Percentiles rank a stretch among this genome's conserved stretches.
Evolutionary conservation across 129 eudicot genomes (phyloP).

Genomic region (Arctium lappa): DNA sequence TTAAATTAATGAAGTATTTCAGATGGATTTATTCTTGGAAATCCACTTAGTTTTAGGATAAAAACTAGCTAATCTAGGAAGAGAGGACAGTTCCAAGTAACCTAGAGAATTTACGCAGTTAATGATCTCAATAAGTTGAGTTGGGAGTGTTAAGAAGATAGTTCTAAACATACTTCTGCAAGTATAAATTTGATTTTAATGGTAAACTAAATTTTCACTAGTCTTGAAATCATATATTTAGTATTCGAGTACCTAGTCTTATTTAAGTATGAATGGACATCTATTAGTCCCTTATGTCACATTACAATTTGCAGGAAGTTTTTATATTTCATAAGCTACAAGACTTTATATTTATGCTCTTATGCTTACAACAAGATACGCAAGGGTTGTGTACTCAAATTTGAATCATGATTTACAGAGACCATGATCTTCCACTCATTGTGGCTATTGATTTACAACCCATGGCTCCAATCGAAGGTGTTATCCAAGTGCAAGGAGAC

Average conservation of each 20-base stretch:
- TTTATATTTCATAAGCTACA: background rate
- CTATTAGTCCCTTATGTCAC: background rate
- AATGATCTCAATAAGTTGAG: no score
- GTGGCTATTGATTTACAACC: conserved; percentile 99
- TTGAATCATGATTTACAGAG: conserved; percentile 45
- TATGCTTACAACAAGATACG: background rate
- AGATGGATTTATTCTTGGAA: no score
- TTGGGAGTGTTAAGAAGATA: no score
- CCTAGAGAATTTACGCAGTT: no score
- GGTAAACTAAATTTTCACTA: background rate
- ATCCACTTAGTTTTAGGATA: no score
- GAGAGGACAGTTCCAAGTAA: no score
- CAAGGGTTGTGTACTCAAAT: background rate
- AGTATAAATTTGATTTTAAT: no score
- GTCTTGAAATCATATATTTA: no score
- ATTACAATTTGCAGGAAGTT: background rate
- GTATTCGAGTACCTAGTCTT: background rate
- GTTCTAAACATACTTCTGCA: no score
- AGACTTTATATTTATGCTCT: background rate
- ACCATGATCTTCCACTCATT: conserved; percentile 74
- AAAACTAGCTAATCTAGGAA: no score
- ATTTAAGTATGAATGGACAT: no score
- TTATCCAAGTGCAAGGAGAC: conserved; percentile 98
- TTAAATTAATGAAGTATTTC: no score
- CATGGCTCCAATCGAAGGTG: conserved; percentile 99